A percentile compares a stretch with the other conserved stretches of the same genome.
These are phyloP conservation scores for Colletotrichum tabaci DNA, from an alignment of 2,329 filamentous ascomycete genomes.

Conservation along the genomic window DNA sequence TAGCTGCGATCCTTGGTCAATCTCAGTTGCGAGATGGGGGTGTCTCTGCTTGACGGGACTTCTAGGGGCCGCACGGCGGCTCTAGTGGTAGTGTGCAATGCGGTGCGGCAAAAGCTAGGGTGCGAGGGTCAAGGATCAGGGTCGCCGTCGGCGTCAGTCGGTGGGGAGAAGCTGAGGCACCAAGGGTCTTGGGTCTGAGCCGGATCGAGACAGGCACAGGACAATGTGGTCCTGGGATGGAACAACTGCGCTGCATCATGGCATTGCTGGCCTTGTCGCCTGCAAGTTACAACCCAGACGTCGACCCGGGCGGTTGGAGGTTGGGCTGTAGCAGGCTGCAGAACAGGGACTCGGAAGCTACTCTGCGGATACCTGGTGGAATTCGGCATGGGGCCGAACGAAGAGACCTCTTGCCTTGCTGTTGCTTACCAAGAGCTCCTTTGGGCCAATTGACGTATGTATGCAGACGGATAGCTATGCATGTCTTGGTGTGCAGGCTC, in stretches of 20 bases:
- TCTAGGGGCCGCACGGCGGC: conserved; percentile 17
- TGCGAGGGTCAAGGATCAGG: conserved; percentile 20
- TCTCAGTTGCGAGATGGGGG: conserved; percentile 22
- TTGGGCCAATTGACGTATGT: conserved; percentile 23
- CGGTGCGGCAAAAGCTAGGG: conserved; percentile 20
- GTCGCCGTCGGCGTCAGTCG: conserved; percentile 22
- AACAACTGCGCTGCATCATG: background rate
- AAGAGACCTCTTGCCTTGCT: background rate
- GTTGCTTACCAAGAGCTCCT: conserved; percentile 5
- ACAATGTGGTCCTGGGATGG: conserved; percentile 13
- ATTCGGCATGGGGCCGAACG: background rate
- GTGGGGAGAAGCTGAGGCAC: conserved; percentile 28
- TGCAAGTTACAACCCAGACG: background rate
- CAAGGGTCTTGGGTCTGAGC: conserved; percentile 38
- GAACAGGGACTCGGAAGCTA: conserved; percentile 11
- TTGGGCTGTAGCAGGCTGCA: background rate
- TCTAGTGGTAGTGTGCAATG: conserved; percentile 32
- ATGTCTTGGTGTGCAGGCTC: background rate
- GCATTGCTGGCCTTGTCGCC: background rate
- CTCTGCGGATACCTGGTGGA: background rate
- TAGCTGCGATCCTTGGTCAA: conserved; percentile 36
- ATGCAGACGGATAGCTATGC: conserved; percentile 11
- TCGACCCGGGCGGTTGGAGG: conserved; percentile 18
- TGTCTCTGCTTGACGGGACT: conserved; percentile 26
- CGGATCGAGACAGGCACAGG: conserved; percentile 25